Evolutionary conservation across 2,329 filamentous ascomycete species (phyloP).

Genomic region (Penicillium sp.): DNA sequence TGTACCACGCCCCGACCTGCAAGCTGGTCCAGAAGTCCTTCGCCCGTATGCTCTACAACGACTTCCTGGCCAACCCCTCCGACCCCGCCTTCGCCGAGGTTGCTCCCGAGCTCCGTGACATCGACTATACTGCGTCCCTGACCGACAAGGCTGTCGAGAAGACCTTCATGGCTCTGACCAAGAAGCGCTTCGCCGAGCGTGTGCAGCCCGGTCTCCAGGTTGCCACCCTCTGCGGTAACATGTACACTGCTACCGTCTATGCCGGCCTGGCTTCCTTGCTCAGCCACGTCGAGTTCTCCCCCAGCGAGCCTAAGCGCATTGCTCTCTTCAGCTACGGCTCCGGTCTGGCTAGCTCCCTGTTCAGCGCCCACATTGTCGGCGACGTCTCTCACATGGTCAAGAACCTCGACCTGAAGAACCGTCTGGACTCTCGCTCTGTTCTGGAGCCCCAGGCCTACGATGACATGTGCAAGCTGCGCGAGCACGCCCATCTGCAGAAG

Average conservation of each 20-base stretch:
- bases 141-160: conserved; percentile 84
- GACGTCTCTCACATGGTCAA: conserved; percentile 70
- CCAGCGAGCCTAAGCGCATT: conserved; percentile 72
- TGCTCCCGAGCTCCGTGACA: conserved; percentile 73
- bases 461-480: conserved; percentile 77
- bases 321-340: conserved; percentile 81
- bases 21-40: conserved; percentile 87
- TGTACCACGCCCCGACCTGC: conserved; percentile 85
- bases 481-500: conserved; percentile 83
- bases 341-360: conserved; percentile 74
- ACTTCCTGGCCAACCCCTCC: conserved; percentile 74
- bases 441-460: conserved; percentile 76
- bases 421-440: conserved; percentile 67
- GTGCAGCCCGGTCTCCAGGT: conserved; percentile 75
- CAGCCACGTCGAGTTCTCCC: conserved; percentile 64
- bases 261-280: conserved; percentile 64
- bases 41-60: conserved; percentile 81
- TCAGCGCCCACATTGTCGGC: conserved; percentile 69
- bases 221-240: conserved; percentile 73
- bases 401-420: conserved; percentile 70
- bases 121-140: conserved; percentile 79
- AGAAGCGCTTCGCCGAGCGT: conserved; percentile 82
- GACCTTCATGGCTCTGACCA: conserved; percentile 80
- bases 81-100: conserved; percentile 73
- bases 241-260: conserved; percentile 66